Base-by-base conservation (phyloP, 768 basidiomycete genomes). In the Piloderma croceum region DNA sequence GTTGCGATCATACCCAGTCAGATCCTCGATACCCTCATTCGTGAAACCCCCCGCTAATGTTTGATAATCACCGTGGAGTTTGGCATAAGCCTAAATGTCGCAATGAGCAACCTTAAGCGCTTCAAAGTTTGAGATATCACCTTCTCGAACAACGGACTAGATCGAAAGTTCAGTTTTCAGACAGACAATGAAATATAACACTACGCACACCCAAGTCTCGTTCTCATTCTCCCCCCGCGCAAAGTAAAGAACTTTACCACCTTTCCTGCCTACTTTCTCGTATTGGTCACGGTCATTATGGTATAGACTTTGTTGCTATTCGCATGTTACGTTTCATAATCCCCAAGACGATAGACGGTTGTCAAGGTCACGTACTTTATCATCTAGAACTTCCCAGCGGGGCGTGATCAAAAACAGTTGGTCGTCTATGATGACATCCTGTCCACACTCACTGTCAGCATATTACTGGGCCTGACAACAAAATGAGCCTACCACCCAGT, bases 181-280 rank as follows among this genome's bases (percentile, higher is more conserved):
- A n/a, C n/a, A n/a, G n/a, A n/a, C n/a, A n/a, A n/a, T n/a, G n/a
- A n/a, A n/a, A n/a, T n/a, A n/a, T n/a, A n/a, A n/a, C n/a, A n/a
- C n/a, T n/a, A n/a, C n/a, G n/a, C n/a, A n/a, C 1, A 77, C 72
- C 76, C 76, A 78, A 1, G 74, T 76, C 41, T 78, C 76, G 24
- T 69, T 69, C 7, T 70, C 62, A 4, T 65, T 63, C 3, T 60
- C 65, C 4, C 70, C 71, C 36, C 60, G 63, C 5, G 76, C 71
- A 55, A 77, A 79, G 42, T 69, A 70, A 29, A 79, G 56, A 5
- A 58, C 57, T 40, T 74, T 70, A 25, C 67, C 65, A 13, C 70
- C 70, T 43, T 66, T 71, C 2, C 73, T 57, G 9, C 74, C 73
- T 1, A 60, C 58, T 6, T 49, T 42, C 34, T 75, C 68, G 53